Evolutionary conservation across 768 basidiomycete genomes (phyloP), one percentile per base, ranked within the genome.

Genomic region (Chiua virens): DNA sequence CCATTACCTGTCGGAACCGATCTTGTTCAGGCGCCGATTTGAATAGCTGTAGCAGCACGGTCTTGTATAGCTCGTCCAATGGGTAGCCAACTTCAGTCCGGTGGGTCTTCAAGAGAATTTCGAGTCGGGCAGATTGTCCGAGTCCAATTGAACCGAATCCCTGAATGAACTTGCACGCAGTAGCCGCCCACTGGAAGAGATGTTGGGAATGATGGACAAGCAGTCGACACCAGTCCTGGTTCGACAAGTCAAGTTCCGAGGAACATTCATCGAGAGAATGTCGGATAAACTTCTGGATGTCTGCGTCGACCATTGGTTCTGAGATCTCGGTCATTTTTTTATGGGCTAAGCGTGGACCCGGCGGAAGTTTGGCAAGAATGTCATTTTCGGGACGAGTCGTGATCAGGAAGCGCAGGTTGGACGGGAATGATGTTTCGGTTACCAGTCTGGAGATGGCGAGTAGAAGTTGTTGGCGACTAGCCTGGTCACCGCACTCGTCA

Each of bases 401-500:
- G 22, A 45, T 35, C 5, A 45, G 44, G n/a, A 45, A 34, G 5
- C 43, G 30, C 15, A 45, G 30, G 14, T 45, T 22, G 5, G 14
- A 15, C 25, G 30, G 43, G 3, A 34, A 34, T 3, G 32, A 15
- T 14, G 14, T 23, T 5, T 9, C 25, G 9, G 41, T 5, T 1
- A 42, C 4, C 3, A 25, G 25, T n/a, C 5, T 8, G 7, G 43
- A 35, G 6, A 45, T 10, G 6, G 14, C 8, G 3, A 9, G 4
- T 14, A 45, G 10, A 35, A 69, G 54, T 10, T 27, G 34, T 21
- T 42, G 32, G 4, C 58, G 57, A 28, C 18, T 5, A 3, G 14
- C 32, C 11, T 23, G 10, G 25, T 58, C 40, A 13, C 52, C 53
- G 37, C 59, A 54, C 30, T 57, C 52, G 35, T 66, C 60, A n/a